Evolutionary conservation across 208 protist species (phyloP).

Genomic region (Leptomonas pyrrhocoris): DNA sequence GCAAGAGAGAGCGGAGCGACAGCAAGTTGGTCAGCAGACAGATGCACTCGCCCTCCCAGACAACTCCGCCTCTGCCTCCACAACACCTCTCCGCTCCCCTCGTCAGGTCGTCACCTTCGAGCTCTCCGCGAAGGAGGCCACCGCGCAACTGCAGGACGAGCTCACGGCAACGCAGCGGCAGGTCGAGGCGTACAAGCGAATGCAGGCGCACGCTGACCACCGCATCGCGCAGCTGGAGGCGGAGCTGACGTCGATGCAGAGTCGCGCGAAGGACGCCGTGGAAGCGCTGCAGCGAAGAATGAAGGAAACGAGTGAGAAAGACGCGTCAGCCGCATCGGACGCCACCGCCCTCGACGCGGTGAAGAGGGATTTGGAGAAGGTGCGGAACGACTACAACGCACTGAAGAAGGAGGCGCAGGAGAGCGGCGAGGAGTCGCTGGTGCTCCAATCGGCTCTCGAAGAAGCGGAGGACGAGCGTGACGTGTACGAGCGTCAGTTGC

Average conservation of each 20-base stretch:
- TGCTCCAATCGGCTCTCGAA: slow-evolving; percentile 13
- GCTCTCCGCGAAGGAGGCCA: slow-evolving; percentile 1
- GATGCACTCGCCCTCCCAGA: background rate
- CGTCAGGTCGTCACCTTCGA: slow-evolving; percentile 18
- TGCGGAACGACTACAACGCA: background rate
- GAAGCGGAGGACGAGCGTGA: slow-evolving; percentile 22
- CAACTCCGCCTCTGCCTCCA: background rate
- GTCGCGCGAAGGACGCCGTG: background rate
- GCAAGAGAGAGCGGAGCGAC: background rate
- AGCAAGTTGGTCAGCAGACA: background rate
- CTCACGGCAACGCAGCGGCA: slow-evolving; percentile 13
- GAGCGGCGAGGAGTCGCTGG: slow-evolving; percentile 12
- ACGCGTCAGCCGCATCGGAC: background rate
- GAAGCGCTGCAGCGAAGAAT: background rate
- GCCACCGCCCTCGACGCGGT: background rate
- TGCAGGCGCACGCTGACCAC: slow-evolving; percentile 21
- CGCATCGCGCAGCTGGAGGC: slow-evolving; percentile 21
- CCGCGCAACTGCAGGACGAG: slow-evolving; percentile 18
- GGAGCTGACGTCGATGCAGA: slow-evolving; percentile 12
- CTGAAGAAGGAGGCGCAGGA: slow-evolving; percentile 16
- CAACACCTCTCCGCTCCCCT: background rate
- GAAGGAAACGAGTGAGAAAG: background rate
- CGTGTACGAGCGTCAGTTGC: slow-evolving; percentile 11
- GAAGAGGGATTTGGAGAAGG: slow-evolving; percentile 1
- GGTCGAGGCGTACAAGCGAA: slow-evolving; percentile 11